Conservation (phyloP, 352 stramenopile species). For the Hyaloperonospora arabidopsidis region DNA sequence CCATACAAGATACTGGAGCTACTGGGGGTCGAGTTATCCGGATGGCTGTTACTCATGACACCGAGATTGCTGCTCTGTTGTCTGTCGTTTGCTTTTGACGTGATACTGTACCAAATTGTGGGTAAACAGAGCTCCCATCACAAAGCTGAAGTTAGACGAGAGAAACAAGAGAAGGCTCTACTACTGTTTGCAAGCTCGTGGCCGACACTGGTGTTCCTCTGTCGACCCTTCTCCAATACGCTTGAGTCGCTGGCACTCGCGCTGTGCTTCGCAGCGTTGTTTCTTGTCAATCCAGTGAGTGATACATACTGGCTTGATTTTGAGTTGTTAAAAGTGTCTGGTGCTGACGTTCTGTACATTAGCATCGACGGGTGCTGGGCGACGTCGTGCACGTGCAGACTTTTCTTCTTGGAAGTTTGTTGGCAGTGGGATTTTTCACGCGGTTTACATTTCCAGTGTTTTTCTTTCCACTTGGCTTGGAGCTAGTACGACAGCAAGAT, state of each 20-base stretch:
- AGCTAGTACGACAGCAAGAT: conserved; percentile 57
- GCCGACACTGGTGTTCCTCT: conserved; percentile 55
- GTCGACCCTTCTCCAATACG: conserved; percentile 77
- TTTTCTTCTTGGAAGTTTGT: conserved; percentile 48
- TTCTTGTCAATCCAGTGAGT: conserved; percentile 40
- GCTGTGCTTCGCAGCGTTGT: conserved; percentile 43
- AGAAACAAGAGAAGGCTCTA: conserved; percentile 27
- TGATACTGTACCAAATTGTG: conserved; percentile 34
- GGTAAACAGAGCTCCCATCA: conserved; percentile 23
- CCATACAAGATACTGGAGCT: conserved; percentile 43
- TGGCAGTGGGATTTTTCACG: conserved; percentile 68
- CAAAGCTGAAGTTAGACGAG: conserved; percentile 12
- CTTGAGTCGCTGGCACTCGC: conserved; percentile 60
- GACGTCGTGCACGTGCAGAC: conserved; percentile 40
- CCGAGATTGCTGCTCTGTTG: conserved; percentile 54
- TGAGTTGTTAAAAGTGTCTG: neutral
- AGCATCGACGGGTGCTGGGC: conserved; percentile 38
- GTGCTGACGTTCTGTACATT: neutral
- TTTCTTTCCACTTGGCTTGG: conserved; percentile 63
- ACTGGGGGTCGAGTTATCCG: conserved; percentile 33
- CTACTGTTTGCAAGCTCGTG: conserved; percentile 63
- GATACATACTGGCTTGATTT: neutral
- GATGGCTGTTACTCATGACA: conserved; percentile 40
- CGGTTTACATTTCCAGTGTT: conserved; percentile 80
- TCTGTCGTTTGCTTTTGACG: conserved; percentile 53